A percentile compares a stretch with the other conserved stretches of the same genome.
Conservation (phyloP, 805 yeast genomes). For the Candida jianshihensis region DNA sequence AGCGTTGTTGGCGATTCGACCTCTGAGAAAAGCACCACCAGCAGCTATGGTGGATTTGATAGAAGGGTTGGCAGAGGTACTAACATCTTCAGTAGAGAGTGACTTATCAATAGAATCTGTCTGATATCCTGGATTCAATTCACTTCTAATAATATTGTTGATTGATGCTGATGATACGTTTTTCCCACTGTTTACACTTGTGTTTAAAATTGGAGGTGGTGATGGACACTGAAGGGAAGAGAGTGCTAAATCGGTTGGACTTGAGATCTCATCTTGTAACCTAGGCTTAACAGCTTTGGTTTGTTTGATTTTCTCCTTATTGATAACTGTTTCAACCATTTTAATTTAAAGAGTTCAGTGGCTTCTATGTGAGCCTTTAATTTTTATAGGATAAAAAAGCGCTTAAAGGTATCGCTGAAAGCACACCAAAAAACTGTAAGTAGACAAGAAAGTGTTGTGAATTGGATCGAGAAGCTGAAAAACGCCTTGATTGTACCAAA, state of each 20-base stretch:
- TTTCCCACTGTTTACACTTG: slow-evolving; percentile 19
- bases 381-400: too few relatives aligned
- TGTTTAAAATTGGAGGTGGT: slow-evolving; percentile 60
- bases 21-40: slow-evolving; percentile 39
- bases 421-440: too few relatives aligned
- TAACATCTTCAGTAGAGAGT: slow-evolving; percentile 1
- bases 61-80: slow-evolving; percentile 2
- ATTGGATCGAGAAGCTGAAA: too few relatives aligned
- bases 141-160: slow-evolving; percentile 16
- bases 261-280: slow-evolving; percentile 8
- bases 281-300: slow-evolving; percentile 3
- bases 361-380: too few relatives aligned
- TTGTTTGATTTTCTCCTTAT: not conserved
- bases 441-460: too few relatives aligned
- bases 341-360: too few relatives aligned
- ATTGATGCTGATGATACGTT: slow-evolving; percentile 20
- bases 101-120: not conserved
- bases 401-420: too few relatives aligned
- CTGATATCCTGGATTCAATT: slow-evolving; percentile 4
- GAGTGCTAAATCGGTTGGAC: slow-evolving; percentile 50
- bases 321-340: too few relatives aligned
- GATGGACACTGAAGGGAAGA: slow-evolving; percentile 60
- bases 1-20: slow-evolving; percentile 31
- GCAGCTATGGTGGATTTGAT: slow-evolving; percentile 33
- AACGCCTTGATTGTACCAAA: too few relatives aligned